These are phyloP conservation scores for Ceratobasidium sp. DNA, from an alignment of 1,284 basidiomycete species.

Conservation along the genomic window DNA sequence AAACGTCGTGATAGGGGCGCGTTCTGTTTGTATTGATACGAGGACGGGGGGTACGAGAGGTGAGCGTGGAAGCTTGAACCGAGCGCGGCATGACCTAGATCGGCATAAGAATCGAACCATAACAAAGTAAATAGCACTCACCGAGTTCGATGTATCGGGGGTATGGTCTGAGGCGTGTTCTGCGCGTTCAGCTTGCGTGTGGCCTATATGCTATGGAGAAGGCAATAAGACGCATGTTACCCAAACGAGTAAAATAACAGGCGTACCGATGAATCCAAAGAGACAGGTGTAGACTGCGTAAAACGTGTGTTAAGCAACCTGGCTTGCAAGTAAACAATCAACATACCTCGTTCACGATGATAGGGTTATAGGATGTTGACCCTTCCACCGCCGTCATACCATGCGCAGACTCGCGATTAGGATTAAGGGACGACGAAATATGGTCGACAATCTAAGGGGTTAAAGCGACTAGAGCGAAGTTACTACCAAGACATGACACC, in stretches of 20 bases:
- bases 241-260: neutral
- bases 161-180: neutral
- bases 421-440: slow-evolving; percentile 34
- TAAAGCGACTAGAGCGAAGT: slow-evolving; percentile 14
- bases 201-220: slow-evolving; percentile 7
- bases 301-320: neutral
- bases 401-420: slow-evolving; percentile 17
- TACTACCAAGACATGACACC: slow-evolving; percentile 26
- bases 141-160: neutral
- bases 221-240: neutral
- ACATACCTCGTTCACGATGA: slow-evolving; percentile 19
- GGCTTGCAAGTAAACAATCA: neutral
- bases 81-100: slow-evolving; percentile 21
- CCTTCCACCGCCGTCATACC: slow-evolving; percentile 18
- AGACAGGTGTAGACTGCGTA: neutral
- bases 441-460: slow-evolving; percentile 22
- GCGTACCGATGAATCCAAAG: slow-evolving; percentile 4
- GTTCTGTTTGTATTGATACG: slow-evolving; percentile 31
- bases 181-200: neutral
- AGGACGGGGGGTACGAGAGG: slow-evolving; percentile 30
- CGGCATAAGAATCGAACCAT: neutral
- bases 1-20: slow-evolving; percentile 35
- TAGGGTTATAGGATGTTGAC: neutral
- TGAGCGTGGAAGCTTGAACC: slow-evolving; percentile 1
- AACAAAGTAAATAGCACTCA: neutral